Evolutionary conservation across 2,329 filamentous ascomycete species (phyloP).

Genomic region (Arthrobotrys pseudoclavata): DNA sequence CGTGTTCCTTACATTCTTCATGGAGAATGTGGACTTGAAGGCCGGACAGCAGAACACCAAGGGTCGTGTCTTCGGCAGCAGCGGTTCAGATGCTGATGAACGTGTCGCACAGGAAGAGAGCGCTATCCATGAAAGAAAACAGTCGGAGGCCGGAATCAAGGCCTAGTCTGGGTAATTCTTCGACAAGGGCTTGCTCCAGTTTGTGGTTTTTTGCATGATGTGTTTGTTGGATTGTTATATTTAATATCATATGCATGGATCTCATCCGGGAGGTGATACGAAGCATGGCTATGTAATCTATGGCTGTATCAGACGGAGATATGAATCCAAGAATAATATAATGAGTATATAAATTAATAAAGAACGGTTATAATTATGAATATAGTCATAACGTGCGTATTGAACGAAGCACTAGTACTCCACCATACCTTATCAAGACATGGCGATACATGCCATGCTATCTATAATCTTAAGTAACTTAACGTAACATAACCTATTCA

Average conservation of each 20-base stretch:
- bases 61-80: slow-evolving; percentile 60
- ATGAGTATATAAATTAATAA: slow-evolving; percentile 11
- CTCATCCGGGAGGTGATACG: slow-evolving; percentile 32
- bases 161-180: background rate
- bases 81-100: slow-evolving; percentile 33
- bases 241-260: slow-evolving; percentile 8
- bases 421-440: too few species aligned
- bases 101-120: slow-evolving; percentile 44
- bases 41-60: slow-evolving; percentile 60
- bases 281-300: background rate
- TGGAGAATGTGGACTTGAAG: slow-evolving; percentile 58
- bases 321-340: slow-evolving; percentile 20
- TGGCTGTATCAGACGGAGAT: background rate
- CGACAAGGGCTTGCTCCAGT: background rate
- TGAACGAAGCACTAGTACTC: too few species aligned
- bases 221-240: background rate
- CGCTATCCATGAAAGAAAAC: background rate
- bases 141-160: slow-evolving; percentile 27
- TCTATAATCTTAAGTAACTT: background rate
- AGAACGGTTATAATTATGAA: background rate
- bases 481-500: background rate
- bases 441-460: background rate
- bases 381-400: too few species aligned
- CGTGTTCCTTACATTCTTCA: slow-evolving; percentile 67
- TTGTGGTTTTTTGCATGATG: background rate